A percentile compares a stretch with the other conserved stretches of the same genome.
Evolutionary conservation across 352 stramenopile genomes (phyloP).

Genomic region (Phytophthora pluvialis): DNA sequence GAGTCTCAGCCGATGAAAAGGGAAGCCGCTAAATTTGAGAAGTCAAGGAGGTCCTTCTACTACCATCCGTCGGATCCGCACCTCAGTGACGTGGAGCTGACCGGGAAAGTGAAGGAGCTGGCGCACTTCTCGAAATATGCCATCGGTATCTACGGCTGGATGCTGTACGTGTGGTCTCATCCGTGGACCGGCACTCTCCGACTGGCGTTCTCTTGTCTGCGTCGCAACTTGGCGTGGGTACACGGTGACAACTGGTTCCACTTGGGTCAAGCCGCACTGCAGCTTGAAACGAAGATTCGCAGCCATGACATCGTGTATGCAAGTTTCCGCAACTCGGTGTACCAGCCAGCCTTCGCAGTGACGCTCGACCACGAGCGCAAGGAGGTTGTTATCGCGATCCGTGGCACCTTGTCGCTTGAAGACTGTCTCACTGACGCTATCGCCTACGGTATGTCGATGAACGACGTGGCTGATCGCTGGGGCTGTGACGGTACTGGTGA

Average conservation of each 20-base stretch:
- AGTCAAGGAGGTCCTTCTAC: constrained; percentile 32
- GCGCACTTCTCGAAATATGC: constrained; percentile 89
- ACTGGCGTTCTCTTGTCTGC: constrained; percentile 79
- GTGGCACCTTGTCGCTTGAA: constrained; percentile 86
- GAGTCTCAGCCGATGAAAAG: constrained; percentile 13
- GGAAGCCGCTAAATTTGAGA: constrained; percentile 11
- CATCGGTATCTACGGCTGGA: constrained; percentile 90
- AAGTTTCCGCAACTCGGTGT: constrained; percentile 83
- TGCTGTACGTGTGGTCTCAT: constrained; percentile 91
- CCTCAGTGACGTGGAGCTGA: constrained; percentile 55
- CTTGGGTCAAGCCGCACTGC: constrained; percentile 75
- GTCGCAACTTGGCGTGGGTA: constrained; percentile 64
- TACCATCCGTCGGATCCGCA: constrained; percentile 50
- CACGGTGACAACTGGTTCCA: constrained; percentile 90
- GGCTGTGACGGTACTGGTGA: constrained; percentile 74
- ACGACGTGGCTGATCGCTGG: constrained; percentile 69
- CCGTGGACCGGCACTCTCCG: constrained; percentile 83
- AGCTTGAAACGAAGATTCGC: constrained; percentile 74
- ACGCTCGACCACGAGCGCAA: constrained; percentile 76
- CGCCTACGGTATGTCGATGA: constrained; percentile 79
- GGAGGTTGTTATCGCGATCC: constrained; percentile 83
- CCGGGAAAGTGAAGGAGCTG: constrained; percentile 59
- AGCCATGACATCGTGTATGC: constrained; percentile 83
- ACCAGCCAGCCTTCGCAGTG: constrained; percentile 82
- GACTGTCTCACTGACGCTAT: constrained; percentile 89